Conservation (phyloP, 352 stramenopile species). For the Phytopythium helicoides region DNA sequence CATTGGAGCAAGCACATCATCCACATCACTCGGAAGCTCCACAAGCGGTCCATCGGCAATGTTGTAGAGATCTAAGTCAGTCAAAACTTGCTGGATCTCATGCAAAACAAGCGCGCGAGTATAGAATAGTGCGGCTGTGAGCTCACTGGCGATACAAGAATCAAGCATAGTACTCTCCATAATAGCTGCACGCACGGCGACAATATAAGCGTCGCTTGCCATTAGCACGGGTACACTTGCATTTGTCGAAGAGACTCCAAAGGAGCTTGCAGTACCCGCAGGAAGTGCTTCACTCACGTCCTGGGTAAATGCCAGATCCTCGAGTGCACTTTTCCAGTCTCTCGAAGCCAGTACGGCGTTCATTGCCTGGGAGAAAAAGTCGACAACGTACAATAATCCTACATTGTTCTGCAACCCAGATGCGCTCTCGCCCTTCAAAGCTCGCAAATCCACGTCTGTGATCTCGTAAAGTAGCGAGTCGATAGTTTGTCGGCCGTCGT, state of each 20-base stretch:
- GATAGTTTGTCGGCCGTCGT: slow-evolving; percentile 11
- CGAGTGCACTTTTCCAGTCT: slow-evolving; percentile 27
- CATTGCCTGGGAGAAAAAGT: slow-evolving; percentile 42
- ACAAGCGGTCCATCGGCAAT: slow-evolving; percentile 4
- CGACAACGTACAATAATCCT: slow-evolving; percentile 34
- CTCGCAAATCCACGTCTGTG: slow-evolving; percentile 24
- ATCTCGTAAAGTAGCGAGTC: slow-evolving; percentile 8
- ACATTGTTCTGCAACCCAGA: slow-evolving; percentile 42
- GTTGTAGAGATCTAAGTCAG: slow-evolving; percentile 9
- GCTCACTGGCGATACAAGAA: slow-evolving; percentile 36
- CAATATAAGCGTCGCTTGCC: slow-evolving; percentile 30
- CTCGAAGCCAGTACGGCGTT: slow-evolving; percentile 24
- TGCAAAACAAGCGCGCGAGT: slow-evolving; percentile 32
- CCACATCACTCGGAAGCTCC: slow-evolving; percentile 14
- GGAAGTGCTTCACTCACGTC: slow-evolving; percentile 13
- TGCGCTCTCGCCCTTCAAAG: neutral
- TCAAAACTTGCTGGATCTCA: slow-evolving; percentile 22
- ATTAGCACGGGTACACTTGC: slow-evolving; percentile 16
- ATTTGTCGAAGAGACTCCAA: slow-evolving; percentile 7
- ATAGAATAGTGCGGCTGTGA: slow-evolving; percentile 38
- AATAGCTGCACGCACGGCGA: slow-evolving; percentile 26
- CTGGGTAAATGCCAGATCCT: slow-evolving; percentile 33
- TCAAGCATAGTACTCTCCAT: slow-evolving; percentile 28
- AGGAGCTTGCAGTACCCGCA: slow-evolving; percentile 17
- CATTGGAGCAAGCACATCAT: slow-evolving; percentile 19